These are phyloP conservation scores for Rhododendron williamsianum DNA, from an alignment of 148 eudicot genomes.

Conservation along the genomic window DNA sequence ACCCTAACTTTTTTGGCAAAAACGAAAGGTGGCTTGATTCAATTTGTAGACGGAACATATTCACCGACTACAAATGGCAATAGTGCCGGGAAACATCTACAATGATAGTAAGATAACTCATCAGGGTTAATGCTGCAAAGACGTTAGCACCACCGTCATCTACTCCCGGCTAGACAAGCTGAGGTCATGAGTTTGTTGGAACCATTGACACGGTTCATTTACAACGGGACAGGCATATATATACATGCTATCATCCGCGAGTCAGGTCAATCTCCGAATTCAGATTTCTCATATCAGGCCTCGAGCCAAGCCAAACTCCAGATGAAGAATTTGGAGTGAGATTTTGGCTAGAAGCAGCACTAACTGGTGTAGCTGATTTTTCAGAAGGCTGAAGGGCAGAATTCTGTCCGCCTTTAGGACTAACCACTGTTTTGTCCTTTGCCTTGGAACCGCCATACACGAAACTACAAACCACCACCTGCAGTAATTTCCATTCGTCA, in stretches of 20 bases:
- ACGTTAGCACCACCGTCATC: slow-evolving; percentile 25
- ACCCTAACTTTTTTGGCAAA: neutral
- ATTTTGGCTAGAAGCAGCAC: slow-evolving; percentile 18
- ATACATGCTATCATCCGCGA: slow-evolving; percentile 36
- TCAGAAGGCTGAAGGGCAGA: slow-evolving; percentile 21
- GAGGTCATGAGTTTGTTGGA: slow-evolving; percentile 6
- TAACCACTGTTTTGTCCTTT: slow-evolving; percentile 34
- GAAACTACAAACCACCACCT: slow-evolving; percentile 84
- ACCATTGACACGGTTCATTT: slow-evolving; percentile 16
- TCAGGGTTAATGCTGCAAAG: slow-evolving; percentile 8
- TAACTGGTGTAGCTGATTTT: slow-evolving; percentile 22
- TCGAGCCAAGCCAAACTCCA: slow-evolving; percentile 29
- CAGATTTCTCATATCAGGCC: slow-evolving; percentile 27
- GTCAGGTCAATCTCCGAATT: slow-evolving; percentile 43
- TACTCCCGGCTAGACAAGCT: slow-evolving; percentile 2
- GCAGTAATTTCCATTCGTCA: slow-evolving; percentile 9
- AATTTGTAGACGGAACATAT: neutral
- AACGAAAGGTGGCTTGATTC: neutral
- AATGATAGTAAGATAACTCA: neutral
- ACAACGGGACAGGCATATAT: slow-evolving; percentile 17
- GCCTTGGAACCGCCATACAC: slow-evolving; percentile 56
- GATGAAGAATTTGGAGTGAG: slow-evolving; percentile 20
- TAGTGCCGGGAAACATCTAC: neutral
- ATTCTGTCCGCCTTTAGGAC: slow-evolving; percentile 25
- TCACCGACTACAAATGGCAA: neutral